Evolutionary conservation across 176 grass and related monocot genomes (phyloP).

Genomic region (barley (Hordeum vulgare)): DNA sequence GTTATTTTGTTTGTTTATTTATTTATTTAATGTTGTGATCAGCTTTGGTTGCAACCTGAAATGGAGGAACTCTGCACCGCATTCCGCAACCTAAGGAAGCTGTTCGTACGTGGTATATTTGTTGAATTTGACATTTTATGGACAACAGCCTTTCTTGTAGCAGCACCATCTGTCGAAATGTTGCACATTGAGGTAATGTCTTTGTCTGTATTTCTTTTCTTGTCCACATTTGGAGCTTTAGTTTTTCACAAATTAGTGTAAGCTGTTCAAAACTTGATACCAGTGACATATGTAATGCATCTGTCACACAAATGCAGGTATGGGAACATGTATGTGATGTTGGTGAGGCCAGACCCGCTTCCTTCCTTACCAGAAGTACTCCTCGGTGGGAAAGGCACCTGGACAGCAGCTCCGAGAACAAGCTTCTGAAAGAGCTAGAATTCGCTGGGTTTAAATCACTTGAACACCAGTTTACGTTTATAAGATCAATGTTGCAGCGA

Average conservation of each 20-base stretch:
- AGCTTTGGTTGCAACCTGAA: background rate
- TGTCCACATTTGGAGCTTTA: background rate
- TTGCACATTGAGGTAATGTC: no score
- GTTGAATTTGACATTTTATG: no score
- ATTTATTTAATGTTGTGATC: no score
- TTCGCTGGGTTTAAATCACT: background rate
- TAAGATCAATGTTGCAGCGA: background rate
- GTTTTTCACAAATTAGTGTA: background rate
- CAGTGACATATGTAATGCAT: background rate
- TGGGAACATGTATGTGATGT: background rate
- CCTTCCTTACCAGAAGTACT: background rate
- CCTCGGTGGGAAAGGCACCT: background rate
- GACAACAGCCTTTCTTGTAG: no score
- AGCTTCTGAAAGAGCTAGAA: background rate
- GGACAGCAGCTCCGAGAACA: background rate
- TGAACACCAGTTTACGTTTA: background rate
- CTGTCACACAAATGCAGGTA: background rate
- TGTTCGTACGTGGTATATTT: no score
- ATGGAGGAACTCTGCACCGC: background rate
- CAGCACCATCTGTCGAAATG: no score
- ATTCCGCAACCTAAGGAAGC: no score
- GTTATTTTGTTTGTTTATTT: no score
- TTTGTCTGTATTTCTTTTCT: no score
- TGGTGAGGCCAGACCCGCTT: background rate
- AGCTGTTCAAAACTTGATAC: background rate